Percentiles rank a stretch among this genome's conserved stretches.
Evolutionary conservation across 768 basidiomycete species (phyloP).

Genomic region (Boletus sensibilis): DNA sequence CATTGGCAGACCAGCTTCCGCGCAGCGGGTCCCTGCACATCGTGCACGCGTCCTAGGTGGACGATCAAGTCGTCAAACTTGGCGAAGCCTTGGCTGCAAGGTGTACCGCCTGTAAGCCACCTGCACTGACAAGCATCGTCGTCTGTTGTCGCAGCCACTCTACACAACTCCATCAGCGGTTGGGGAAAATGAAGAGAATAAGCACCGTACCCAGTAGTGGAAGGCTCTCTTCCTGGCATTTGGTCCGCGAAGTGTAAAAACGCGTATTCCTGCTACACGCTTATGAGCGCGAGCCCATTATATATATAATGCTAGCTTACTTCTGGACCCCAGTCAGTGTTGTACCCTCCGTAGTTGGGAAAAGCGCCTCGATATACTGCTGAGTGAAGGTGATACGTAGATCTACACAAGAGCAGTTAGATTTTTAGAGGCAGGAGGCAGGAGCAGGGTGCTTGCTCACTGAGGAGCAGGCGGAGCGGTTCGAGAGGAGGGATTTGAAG

Average conservation of each 20-base stretch:
- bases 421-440: no score
- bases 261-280: slow-evolving; percentile 1
- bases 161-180: background rate
- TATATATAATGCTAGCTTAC: background rate
- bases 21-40: background rate
- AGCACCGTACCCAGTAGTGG: background rate
- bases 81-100: background rate
- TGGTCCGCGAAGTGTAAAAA: background rate
- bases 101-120: background rate
- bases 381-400: background rate
- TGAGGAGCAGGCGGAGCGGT: background rate
- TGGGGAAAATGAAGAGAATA: background rate
- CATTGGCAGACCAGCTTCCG: slow-evolving; percentile 4
- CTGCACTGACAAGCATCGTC: background rate
- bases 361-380: background rate
- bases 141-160: background rate
- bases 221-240: background rate
- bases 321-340: background rate
- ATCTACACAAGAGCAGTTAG: background rate
- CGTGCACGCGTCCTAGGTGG: background rate
- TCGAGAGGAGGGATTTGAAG: background rate
- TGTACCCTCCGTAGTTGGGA: background rate
- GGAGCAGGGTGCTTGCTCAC: background rate
- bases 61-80: slow-evolving; percentile 3
- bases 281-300: background rate